Evolutionary conservation across 441 rosid genomes (phyloP), one percentile per base, ranked within the genome.

Genomic region (Erysimum pusillum): DNA sequence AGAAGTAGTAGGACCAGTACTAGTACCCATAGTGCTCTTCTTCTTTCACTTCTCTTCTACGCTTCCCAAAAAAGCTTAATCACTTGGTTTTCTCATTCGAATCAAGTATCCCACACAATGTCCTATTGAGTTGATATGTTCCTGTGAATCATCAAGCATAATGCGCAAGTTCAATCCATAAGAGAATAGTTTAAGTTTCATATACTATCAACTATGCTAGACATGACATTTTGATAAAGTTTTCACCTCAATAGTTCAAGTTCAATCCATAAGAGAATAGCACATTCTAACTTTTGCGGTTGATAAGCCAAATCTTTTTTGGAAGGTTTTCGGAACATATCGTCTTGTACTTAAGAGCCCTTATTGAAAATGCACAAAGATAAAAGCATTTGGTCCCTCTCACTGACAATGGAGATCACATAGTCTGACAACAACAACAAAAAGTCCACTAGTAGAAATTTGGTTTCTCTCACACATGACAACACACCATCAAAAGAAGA

Each of bases 331-430:
- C 7, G 17, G 67, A 20, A 67, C 32, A 31, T 54, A 44, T 42
- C 31, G 52, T 31, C 9, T 63, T 28, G 62, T 48, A 38, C 67
- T 48, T 39, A 39, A 71, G 38, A 63, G 62, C 25, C 8, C 8
- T 71, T 48, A 49, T 22, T 3, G 56, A 71, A 11, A 70, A 25
- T 63, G 71, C 53, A 64, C 61, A 11, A 28, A 49, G 67, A 59
- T 56, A 22, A 77, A 65, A 65, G 68, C 22, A 7, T 65, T 71
- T 77, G 76, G 73, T 71, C 80, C 76, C 80, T 65, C 76, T n/a
- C n/a, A 57, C 76, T 58, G 73, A 77, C 80, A 71, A 71, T 77
- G 73, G 73, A 77, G 73, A 71, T 77, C 73, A 65, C 73, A 71
- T 31, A 71, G 57, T 41, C 73, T 71, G 76, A 77, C 76, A 77